Evolutionary conservation across 2,329 filamentous ascomycete species (phyloP), one percentile per base, ranked within the genome.

Genomic region (Microdochium nivale): DNA sequence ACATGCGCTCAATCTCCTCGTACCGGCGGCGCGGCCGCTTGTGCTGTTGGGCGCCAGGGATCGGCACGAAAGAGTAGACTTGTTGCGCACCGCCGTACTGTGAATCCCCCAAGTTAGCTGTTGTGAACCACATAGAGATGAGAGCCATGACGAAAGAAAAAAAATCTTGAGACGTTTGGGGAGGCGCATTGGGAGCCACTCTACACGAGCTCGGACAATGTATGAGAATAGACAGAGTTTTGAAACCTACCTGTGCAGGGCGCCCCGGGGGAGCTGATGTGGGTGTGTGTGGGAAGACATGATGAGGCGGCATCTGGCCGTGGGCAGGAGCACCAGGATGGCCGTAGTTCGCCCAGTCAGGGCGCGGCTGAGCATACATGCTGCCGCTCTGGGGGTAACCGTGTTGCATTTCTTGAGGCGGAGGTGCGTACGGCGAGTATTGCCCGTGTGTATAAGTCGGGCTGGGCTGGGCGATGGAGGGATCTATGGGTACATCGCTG

Each of bases 1-100:
- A 97, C 94, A 99, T 97, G 65, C 94, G 86, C 75, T 99, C 94
- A 61, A 99, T 99, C 68, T 99, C 94, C 70, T 99, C 94, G 63
- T 96, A 99, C 51, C 94, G 83, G 62, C 94, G 80, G 57, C 94
- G 83, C 13, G 94, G 94, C 53, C 94, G 84, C 76, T 99, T 99
- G 69, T 97, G 92, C 67, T 99, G 94, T 67, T 96, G 91, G 13
- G 92, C 90, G 57, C 94, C 94, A 2, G 94, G 94, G 62, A 97
- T 97, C 0, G 94, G 92, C 30, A 97, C 94, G 65, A 99, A 97
- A 0, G 91, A 96, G 68, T 97, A 97, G 40, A 99, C 92, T 80
- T 96, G 79, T n/a, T 64, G 64, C 25, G 56, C 58, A 60, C 61
- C 62, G 60, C 65, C 59, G 73, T 58, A 71, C 69, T 54, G 71